Base-by-base conservation (phyloP, 345 rosid genomes). In the Anacardium occidentale region DNA sequence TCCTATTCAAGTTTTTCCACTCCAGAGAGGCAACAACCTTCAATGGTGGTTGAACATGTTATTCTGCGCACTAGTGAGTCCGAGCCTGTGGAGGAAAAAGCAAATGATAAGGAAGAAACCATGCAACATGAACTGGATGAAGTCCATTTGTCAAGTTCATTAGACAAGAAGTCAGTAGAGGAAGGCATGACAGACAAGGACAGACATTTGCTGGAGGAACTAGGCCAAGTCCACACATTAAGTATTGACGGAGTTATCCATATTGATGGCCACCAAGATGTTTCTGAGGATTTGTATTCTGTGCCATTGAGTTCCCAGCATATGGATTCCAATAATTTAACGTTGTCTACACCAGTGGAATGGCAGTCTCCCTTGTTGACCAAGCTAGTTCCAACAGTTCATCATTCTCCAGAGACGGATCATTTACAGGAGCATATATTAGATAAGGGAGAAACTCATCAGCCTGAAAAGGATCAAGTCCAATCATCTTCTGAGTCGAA, bases 341-440 rank as follows among this genome's bases (percentile, higher is more conserved):
- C 12, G 5, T 55, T 54, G 24, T 73, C 75, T 61, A 55, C 48
- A 25, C 74, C 37, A 17, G 72, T 12, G 44, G 81, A 58, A 53
- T 61, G 63, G 56, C 52, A 71, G 29, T 72, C 69, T 50, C 32
- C 70, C 47, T 26, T 57, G 64, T 64, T 74, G 62, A 48, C 20
- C 32, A 77, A 76, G 66, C 70, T 64, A 62, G 70, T 78, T 76
- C 51, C 77, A 51, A 81, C 74, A 24, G 57, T 70, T 65, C 71
- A 58, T 66, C 72, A 79, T 73, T 81, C 83, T 58, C 75, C 76
- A 62, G 88, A 84, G 77, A 81, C 75, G 56, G 79, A 81, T 64
- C 73, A 68, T 71, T 70, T 65, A 57, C 86, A 76, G 70, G 83
- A 75, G 56, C 71, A 72, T 77, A 80, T 76, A 47, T 78, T 69